Base-by-base conservation (phyloP, 148 eudicot species). In the Chenopodium formosanum region DNA sequence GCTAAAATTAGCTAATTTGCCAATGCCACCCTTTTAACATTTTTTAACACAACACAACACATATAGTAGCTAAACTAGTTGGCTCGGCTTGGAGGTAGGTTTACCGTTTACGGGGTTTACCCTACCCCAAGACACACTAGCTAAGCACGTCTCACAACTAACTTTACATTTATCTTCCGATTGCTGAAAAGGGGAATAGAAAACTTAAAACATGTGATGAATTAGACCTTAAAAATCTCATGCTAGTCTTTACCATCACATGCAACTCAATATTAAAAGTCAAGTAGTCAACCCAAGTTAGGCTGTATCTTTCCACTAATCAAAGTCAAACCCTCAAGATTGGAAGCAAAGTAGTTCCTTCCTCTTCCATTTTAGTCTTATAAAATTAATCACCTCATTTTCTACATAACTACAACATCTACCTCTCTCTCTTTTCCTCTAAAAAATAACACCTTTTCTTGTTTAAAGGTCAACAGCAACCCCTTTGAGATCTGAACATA, bases 261-360 rank as follows among this genome's bases (percentile, higher is more conserved):
- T 56, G 60, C 60, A 56, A 56, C 16, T 17, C 14, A 14, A 14
- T 14, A 56, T 56, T 23, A 34, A 31, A 40, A 17, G 52, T 53
- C 13, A 14, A 11, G 25, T 25, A 71, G 53, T 34, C 40, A 40
- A 50, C 73, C 64, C 34, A 72, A 60, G 78, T 80, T 73, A 80
- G 68, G 56, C 50, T 7, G 32, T 72, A 67, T 60, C n/a, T 40
- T 60, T 72, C 19, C 81, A 71, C 70, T 40, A 58, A 23, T 64
- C 46, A 47, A 73, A 46, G 82, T 80, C 82, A 73, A 80, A 62
- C 8, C 78, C 71, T 46, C 66, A 23, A 12, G 70, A 20, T 79
- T 58, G 56, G 13, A 79, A 79, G 76, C 82, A 80, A 80, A 80
- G 32, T 40, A 62, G 40, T 22, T 20, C 1, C 25, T 13, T 50